phyloP scores from a whole-genome alignment of 192 early-diverging fungal species.

The Podila minutissima region DNA sequence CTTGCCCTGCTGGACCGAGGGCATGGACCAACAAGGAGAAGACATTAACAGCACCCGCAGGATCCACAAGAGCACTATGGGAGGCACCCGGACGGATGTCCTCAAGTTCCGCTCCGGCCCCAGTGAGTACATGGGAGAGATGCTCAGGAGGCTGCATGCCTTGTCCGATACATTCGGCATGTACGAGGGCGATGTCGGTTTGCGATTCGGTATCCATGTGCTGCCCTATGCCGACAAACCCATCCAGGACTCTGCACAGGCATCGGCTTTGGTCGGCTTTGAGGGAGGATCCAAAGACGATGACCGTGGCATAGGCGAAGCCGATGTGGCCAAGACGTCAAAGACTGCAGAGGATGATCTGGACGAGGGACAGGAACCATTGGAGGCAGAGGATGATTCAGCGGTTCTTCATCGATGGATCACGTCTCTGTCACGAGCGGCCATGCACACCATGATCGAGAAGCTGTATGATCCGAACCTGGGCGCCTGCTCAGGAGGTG shows the following conservation, averaged over 20 bases:
- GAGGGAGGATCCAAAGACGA: constrained; percentile 55
- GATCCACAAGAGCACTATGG: constrained; percentile 53
- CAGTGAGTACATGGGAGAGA: constrained; percentile 69
- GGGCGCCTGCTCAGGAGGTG: constrained; percentile 5
- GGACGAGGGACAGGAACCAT: constrained; percentile 17
- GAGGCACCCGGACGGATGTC: constrained; percentile 44
- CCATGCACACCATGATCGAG: constrained; percentile 58
- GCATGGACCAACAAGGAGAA: constrained; percentile 33
- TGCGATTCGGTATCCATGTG: constrained; percentile 39
- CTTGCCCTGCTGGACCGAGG: constrained; percentile 54
- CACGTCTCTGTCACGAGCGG: constrained; percentile 67
- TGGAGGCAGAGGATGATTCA: constrained; percentile 47
- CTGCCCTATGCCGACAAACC: constrained; percentile 37
- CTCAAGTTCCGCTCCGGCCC: constrained; percentile 73
- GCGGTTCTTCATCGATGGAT: constrained; percentile 76
- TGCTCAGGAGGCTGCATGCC: constrained; percentile 74
- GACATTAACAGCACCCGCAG: constrained; percentile 37
- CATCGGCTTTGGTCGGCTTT: constrained; percentile 71
- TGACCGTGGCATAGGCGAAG: constrained; percentile 23
- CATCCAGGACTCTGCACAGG: constrained; percentile 51
- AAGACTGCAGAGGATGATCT: constrained; percentile 10
- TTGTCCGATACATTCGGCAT: constrained; percentile 80
- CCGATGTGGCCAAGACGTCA: neutral
- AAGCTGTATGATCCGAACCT: constrained; percentile 39
- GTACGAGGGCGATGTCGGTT: constrained; percentile 67